Evolutionary conservation across 306 rosid species (phyloP).

Genomic region (Crotalaria pallida): DNA sequence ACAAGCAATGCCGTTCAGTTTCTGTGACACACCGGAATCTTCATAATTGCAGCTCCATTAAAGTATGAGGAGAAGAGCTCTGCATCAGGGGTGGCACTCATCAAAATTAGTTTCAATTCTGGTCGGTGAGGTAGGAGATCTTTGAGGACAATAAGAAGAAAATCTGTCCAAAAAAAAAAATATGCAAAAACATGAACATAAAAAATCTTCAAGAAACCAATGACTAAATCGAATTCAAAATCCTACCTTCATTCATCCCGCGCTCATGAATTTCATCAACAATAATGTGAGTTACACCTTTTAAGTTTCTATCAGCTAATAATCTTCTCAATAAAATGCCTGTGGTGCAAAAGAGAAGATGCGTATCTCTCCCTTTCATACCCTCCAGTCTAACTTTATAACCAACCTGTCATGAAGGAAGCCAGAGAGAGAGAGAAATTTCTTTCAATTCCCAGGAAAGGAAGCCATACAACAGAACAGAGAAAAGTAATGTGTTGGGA

Average conservation of each 20-base stretch:
- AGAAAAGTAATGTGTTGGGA: neutral
- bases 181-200: slow-evolving; percentile 28
- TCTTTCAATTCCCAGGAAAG: slow-evolving; percentile 1
- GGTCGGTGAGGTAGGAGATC: slow-evolving; percentile 89
- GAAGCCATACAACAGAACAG: neutral
- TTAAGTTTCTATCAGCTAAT: slow-evolving; percentile 79
- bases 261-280: slow-evolving; percentile 99
- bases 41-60: slow-evolving; percentile 51
- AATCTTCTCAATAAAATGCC: slow-evolving; percentile 93
- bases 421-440: neutral
- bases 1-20: slow-evolving; percentile 6
- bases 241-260: slow-evolving; percentile 96
- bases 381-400: slow-evolving; percentile 97
- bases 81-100: slow-evolving; percentile 97
- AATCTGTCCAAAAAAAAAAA: slow-evolving; percentile 66
- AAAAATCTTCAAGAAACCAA: slow-evolving; percentile 25
- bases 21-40: slow-evolving; percentile 57
- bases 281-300: slow-evolving; percentile 83
- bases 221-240: slow-evolving; percentile 17
- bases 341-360: slow-evolving; percentile 94
- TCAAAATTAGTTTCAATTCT: slow-evolving; percentile 76
- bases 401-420: slow-evolving; percentile 60
- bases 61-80: slow-evolving; percentile 85
- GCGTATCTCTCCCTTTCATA: slow-evolving; percentile 87
- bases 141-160: slow-evolving; percentile 92